These are phyloP conservation scores for Centaurea solstitialis DNA, from an alignment of 129 eudicot genomes.

Conservation along the genomic window DNA sequence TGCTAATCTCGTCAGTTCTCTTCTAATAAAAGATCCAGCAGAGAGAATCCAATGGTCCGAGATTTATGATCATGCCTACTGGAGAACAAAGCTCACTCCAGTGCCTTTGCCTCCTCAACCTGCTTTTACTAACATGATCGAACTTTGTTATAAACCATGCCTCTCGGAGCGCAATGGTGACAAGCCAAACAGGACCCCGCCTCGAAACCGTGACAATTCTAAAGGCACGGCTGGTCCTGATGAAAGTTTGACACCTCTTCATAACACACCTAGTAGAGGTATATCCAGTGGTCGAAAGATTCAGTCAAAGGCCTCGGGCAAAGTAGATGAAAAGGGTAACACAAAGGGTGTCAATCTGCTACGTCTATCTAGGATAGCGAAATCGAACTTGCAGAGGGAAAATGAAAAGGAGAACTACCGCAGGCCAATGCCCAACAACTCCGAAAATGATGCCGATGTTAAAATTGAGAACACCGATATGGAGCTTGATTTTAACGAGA, in stretches of 20 bases:
- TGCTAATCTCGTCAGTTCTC: slow-evolving; percentile 79
- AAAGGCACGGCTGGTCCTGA: slow-evolving; percentile 46
- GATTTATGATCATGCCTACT: slow-evolving; percentile 79
- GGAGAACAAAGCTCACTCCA: slow-evolving; percentile 67
- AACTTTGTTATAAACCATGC: slow-evolving; percentile 55
- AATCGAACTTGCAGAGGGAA: slow-evolving; percentile 83
- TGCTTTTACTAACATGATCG: slow-evolving; percentile 76
- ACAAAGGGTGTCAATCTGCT: slow-evolving; percentile 72
- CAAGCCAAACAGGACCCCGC: slow-evolving; percentile 66
- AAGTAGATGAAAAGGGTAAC: slow-evolving; percentile 36
- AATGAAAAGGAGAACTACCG: slow-evolving; percentile 97
- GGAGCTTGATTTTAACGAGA: slow-evolving; percentile 98
- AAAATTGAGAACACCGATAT: slow-evolving; percentile 91
- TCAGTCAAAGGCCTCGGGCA: slow-evolving; percentile 50
- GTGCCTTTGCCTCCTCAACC: slow-evolving; percentile 86
- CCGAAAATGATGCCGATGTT: slow-evolving; percentile 78
- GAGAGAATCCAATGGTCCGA: slow-evolving; percentile 95
- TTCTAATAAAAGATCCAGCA: slow-evolving; percentile 84
- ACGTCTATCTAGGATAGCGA: slow-evolving; percentile 92
- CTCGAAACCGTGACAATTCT: slow-evolving; percentile 52
- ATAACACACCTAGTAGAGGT: slow-evolving; percentile 63
- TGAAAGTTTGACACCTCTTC: slow-evolving; percentile 43
- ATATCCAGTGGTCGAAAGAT: slow-evolving; percentile 56
- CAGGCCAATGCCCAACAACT: slow-evolving; percentile 77
- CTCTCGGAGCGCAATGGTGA: slow-evolving; percentile 68